phyloP scores from a whole-genome alignment of 176 grass and related monocot species.

The Thalia dealbata region DNA sequence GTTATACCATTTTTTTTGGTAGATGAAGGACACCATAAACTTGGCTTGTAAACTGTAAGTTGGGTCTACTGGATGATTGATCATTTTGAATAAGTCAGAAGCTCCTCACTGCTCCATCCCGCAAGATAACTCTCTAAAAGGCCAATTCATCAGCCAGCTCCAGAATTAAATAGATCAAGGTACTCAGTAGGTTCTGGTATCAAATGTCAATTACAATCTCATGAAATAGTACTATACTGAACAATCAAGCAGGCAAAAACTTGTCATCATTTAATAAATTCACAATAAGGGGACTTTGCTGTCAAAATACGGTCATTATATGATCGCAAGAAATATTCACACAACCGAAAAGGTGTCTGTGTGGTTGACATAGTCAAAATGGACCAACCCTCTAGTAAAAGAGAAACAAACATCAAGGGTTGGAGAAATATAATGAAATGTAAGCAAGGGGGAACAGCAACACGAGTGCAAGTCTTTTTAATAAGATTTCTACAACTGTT shows the following conservation, averaged over 20 bases:
- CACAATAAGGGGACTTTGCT: not conserved
- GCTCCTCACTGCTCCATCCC: not conserved
- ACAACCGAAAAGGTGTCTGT: not conserved
- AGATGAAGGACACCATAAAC: not conserved
- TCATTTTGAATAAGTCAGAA: not conserved
- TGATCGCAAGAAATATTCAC: not conserved
- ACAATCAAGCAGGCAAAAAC: not conserved
- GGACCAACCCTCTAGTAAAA: no score
- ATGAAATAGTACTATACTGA: not conserved
- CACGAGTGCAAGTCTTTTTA: no score
- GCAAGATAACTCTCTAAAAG: not conserved
- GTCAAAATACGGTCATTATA: not conserved
- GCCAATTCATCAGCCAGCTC: not conserved
- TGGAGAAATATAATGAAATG: no score
- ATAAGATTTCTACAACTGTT: no score
- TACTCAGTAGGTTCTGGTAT: no score
- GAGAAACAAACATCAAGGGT: no score
- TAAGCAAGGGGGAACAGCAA: no score
- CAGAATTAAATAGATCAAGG: not conserved
- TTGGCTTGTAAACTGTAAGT: not conserved
- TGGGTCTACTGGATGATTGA: not conserved
- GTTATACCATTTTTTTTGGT: not conserved
- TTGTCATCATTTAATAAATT: slow-evolving; percentile 1
- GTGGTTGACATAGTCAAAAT: not conserved
- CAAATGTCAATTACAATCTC: not conserved